A percentile compares a stretch with the other conserved stretches of the same genome.
Evolutionary conservation across 2,329 filamentous ascomycete genomes (phyloP).

Genomic region (Aureobasidium mangrovei): DNA sequence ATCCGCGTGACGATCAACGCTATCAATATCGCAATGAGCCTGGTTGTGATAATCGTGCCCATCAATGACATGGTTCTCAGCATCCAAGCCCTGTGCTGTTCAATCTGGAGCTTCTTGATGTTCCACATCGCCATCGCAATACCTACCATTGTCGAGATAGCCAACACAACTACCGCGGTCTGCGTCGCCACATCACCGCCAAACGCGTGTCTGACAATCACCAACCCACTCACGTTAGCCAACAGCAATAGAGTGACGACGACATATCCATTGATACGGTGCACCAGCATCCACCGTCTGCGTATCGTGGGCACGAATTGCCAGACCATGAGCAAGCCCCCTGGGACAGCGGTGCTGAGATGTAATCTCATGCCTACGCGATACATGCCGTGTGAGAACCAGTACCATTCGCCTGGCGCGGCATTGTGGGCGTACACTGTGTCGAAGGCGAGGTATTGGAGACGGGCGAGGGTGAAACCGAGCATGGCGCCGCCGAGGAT

Average conservation of each 20-base stretch:
- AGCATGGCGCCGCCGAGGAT: slow-evolving; percentile 16
- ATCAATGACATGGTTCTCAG: slow-evolving; percentile 38
- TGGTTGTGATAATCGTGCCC: slow-evolving; percentile 45
- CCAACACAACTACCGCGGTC: slow-evolving; percentile 35
- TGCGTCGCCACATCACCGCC: slow-evolving; percentile 48
- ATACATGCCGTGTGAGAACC: slow-evolving; percentile 29
- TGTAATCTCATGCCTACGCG: slow-evolving; percentile 37
- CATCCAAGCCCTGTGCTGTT: slow-evolving; percentile 59
- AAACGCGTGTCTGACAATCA: slow-evolving; percentile 45
- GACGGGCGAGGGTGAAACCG: slow-evolving; percentile 41
- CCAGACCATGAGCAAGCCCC: slow-evolving; percentile 30
- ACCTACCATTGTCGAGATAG: slow-evolving; percentile 37
- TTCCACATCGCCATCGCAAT: slow-evolving; percentile 45
- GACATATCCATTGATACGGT: slow-evolving; percentile 53
- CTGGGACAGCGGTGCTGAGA: slow-evolving; percentile 32
- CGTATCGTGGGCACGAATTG: slow-evolving; percentile 39
- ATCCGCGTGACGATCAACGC: slow-evolving; percentile 32
- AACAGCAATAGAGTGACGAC: slow-evolving; percentile 41
- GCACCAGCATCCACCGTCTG: slow-evolving; percentile 43
- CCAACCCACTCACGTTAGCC: slow-evolving; percentile 42
- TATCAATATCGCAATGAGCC: slow-evolving; percentile 40
- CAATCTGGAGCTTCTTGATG: slow-evolving; percentile 52
- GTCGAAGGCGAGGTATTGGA: slow-evolving; percentile 42
- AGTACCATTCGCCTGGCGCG: slow-evolving; percentile 39
- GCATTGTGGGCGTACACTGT: slow-evolving; percentile 17